Percentiles rank a stretch among this genome's conserved stretches.
These are phyloP conservation scores for Casaregolazyma suthepensis DNA, from an alignment of 1,139 yeast genomes.

Conservation along the genomic window DNA sequence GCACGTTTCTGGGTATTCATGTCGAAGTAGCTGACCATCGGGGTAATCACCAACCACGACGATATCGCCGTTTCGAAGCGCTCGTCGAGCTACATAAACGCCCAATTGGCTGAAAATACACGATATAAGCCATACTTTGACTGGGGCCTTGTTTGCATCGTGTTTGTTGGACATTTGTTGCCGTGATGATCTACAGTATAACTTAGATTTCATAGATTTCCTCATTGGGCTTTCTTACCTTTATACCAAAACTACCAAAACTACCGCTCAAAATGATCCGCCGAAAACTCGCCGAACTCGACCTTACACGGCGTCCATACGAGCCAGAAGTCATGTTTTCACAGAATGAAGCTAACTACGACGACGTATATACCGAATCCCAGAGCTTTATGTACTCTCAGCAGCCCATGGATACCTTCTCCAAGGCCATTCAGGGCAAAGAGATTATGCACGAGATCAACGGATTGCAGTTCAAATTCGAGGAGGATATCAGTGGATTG, in stretches of 20 bases:
- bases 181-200: not conserved
- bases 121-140: conserved; percentile 24
- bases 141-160: conserved; percentile 6
- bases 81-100: conserved; percentile 18
- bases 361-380: not conserved
- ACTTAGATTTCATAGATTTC: not conserved
- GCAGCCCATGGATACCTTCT: not conserved
- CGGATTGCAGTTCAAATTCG: not conserved
- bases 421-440: not conserved
- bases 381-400: not conserved
- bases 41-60: conserved; percentile 19
- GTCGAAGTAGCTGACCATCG: conserved; percentile 12
- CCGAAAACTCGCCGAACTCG: not conserved
- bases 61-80: conserved; percentile 19
- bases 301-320: not conserved
- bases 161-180: not conserved
- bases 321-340: not conserved
- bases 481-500: not conserved
- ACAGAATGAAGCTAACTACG: not conserved
- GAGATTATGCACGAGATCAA: conserved; percentile 4
- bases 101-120: conserved; percentile 19
- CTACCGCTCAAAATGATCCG: not conserved
- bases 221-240: not conserved
- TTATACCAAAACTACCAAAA: not conserved
- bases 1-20: conserved; percentile 19